Conservation (phyloP, 2,329 filamentous ascomycete species). For the Septoria linicola region DNA sequence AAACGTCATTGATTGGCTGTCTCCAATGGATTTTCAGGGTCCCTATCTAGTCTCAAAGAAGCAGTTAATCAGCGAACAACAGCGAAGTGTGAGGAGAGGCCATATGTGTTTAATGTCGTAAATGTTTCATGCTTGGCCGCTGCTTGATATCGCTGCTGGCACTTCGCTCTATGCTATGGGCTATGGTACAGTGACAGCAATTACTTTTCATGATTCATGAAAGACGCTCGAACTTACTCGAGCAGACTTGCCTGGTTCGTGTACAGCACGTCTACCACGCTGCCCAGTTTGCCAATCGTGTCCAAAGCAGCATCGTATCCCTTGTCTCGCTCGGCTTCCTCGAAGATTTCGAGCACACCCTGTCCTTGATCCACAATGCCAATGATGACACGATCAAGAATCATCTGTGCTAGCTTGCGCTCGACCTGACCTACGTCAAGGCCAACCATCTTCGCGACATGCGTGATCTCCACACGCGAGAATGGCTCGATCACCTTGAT, state of each 20-base stretch:
- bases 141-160: not conserved
- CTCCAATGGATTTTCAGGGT: too few relatives aligned
- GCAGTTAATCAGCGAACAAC: too few relatives aligned
- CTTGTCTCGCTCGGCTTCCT: constrained; percentile 90
- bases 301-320: constrained; percentile 90
- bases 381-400: constrained; percentile 97
- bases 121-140: constrained; percentile 9
- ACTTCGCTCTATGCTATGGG: constrained; percentile 17
- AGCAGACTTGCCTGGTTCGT: constrained; percentile 94
- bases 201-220: constrained; percentile 1
- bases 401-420: constrained; percentile 98
- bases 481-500: constrained; percentile 99
- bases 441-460: constrained; percentile 96
- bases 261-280: constrained; percentile 95
- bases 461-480: constrained; percentile 91
- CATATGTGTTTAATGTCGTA: constrained; percentile 1
- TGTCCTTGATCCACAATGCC: constrained; percentile 95
- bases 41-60: too few relatives aligned
- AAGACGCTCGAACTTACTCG: constrained; percentile 60
- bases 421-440: constrained; percentile 96
- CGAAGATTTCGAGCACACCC: constrained; percentile 95
- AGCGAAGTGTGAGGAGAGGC: too few relatives aligned
- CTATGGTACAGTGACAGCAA: constrained; percentile 21
- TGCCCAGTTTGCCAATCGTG: constrained; percentile 95
- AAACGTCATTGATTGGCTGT: too few relatives aligned